These are phyloP conservation scores for Tolypocladium sp. DNA, from an alignment of 2,329 filamentous ascomycete species.

Conservation along the genomic window DNA sequence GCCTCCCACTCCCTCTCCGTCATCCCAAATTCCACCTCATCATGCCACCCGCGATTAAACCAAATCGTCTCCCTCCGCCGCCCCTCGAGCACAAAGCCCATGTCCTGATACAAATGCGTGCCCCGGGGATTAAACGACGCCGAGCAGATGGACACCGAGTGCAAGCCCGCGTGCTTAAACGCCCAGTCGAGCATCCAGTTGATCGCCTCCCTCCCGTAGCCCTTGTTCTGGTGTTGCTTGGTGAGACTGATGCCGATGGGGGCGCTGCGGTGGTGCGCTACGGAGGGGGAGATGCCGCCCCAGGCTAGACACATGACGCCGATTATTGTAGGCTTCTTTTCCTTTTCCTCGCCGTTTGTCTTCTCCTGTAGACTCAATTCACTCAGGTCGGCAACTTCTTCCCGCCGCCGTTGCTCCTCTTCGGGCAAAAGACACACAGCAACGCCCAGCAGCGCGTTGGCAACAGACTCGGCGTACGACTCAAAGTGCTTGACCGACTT, in stretches of 20 bases:
- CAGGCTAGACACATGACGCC: slow-evolving; percentile 10
- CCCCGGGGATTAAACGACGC: slow-evolving; percentile 33
- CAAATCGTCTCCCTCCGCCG: slow-evolving; percentile 17
- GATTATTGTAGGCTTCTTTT: slow-evolving; percentile 7
- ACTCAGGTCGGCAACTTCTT: not conserved
- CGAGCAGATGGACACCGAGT: slow-evolving; percentile 29
- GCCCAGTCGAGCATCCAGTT: slow-evolving; percentile 36
- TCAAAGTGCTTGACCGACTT: slow-evolving; percentile 5
- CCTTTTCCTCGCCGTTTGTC: slow-evolving; percentile 1
- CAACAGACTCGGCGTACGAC: slow-evolving; percentile 2
- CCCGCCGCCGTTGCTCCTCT: not conserved
- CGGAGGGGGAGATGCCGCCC: slow-evolving; percentile 5
- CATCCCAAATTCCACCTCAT: slow-evolving; percentile 25
- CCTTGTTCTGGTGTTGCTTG: slow-evolving; percentile 22
- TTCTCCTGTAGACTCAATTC: not conserved
- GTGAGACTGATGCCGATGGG: slow-evolving; percentile 26
- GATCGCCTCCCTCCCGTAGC: slow-evolving; percentile 37
- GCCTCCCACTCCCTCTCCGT: slow-evolving; percentile 25
- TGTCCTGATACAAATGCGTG: slow-evolving; percentile 28
- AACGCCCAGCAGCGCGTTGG: slow-evolving; percentile 10
- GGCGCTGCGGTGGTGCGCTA: slow-evolving; percentile 9
- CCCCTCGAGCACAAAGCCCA: slow-evolving; percentile 36
- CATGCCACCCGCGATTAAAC: slow-evolving; percentile 30
- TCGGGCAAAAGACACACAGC: slow-evolving; percentile 9
- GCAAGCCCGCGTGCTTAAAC: slow-evolving; percentile 32